Percentiles rank a stretch among this genome's conserved stretches.
These are phyloP conservation scores for Cicer yamashitae DNA, from an alignment of 306 rosid species.

Conservation along the genomic window DNA sequence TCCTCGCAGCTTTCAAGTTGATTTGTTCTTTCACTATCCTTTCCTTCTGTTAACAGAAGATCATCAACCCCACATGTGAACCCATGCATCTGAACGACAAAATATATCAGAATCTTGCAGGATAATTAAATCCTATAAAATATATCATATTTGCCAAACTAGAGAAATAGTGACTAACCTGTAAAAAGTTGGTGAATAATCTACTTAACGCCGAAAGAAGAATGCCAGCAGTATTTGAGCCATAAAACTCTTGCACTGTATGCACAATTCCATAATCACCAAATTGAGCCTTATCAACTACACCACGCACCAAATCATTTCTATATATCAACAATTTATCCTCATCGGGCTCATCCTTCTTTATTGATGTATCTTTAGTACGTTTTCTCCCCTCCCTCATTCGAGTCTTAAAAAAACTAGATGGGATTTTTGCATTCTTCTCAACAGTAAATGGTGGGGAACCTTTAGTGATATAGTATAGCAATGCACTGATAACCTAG, in stretches of 20 bases:
- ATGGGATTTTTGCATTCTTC: constrained; percentile 81
- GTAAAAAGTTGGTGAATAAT: constrained; percentile 79
- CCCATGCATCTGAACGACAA: constrained; percentile 74
- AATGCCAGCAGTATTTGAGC: constrained; percentile 78
- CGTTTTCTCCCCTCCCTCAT: constrained; percentile 39
- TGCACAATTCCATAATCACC: constrained; percentile 93
- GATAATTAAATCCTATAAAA: constrained; percentile 11
- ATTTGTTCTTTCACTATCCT: constrained; percentile 70
- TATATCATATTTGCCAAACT: constrained; percentile 1
- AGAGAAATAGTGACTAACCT: constrained; percentile 57
- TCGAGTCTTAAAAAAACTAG: constrained; percentile 71
- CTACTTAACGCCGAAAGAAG: constrained; percentile 90
- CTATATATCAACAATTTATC: constrained; percentile 74
- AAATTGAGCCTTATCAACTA: constrained; percentile 94
- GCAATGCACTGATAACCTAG: constrained; percentile 87
- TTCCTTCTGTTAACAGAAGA: constrained; percentile 68
- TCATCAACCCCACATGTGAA: constrained; percentile 96
- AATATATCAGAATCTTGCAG: constrained; percentile 31
- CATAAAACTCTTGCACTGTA: constrained; percentile 89
- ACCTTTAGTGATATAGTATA: constrained; percentile 73
- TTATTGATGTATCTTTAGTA: constrained; percentile 42
- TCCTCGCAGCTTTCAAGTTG: constrained; percentile 79
- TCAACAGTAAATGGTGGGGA: constrained; percentile 79
- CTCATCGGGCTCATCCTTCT: constrained; percentile 59
- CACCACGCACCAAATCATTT: constrained; percentile 89